These are phyloP conservation scores for Fraxinus excelsior DNA, from an alignment of 257 asterid species.

Conservation along the genomic window DNA sequence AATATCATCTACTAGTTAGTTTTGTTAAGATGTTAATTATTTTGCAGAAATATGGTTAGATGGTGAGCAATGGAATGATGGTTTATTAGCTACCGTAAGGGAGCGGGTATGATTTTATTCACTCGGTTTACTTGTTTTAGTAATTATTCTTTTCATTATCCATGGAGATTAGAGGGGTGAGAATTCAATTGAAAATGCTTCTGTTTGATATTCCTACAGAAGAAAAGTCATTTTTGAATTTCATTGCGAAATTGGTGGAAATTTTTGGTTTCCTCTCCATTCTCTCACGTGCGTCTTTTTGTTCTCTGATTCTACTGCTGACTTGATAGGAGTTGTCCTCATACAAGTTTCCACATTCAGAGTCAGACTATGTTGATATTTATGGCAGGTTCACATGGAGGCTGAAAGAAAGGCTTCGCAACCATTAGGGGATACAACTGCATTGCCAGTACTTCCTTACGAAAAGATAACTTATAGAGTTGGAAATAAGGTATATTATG, in stretches of 20 bases:
- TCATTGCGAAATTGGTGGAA: background rate
- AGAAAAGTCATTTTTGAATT: background rate
- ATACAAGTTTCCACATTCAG: constrained; percentile 11
- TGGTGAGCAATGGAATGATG: constrained; percentile 99
- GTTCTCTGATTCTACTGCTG: constrained; percentile 6
- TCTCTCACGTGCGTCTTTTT: background rate
- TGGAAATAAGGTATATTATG: constrained; percentile 73
- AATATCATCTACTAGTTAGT: constrained; percentile 18
- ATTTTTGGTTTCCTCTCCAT: background rate
- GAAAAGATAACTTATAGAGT: constrained; percentile 85
- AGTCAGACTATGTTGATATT: constrained; percentile 18
- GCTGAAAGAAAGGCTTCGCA: constrained; percentile 77
- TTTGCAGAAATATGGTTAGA: constrained; percentile 81
- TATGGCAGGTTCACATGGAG: constrained; percentile 90
- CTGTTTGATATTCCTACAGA: constrained; percentile 3
- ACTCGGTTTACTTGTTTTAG: constrained; percentile 11
- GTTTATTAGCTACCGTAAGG: constrained; percentile 86
- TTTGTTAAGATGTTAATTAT: constrained; percentile 27
- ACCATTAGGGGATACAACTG: constrained; percentile 49
- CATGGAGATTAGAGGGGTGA: constrained; percentile 1
- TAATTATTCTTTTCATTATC: constrained; percentile 20
- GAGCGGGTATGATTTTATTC: constrained; percentile 71
- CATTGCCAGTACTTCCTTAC: constrained; percentile 47
- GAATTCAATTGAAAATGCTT: background rate
- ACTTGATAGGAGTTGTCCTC: background rate